Percentiles rank a stretch among this genome's conserved stretches.
Conservation (phyloP, 805 yeast species). For the Kodamaea nitidulidarum region DNA sequence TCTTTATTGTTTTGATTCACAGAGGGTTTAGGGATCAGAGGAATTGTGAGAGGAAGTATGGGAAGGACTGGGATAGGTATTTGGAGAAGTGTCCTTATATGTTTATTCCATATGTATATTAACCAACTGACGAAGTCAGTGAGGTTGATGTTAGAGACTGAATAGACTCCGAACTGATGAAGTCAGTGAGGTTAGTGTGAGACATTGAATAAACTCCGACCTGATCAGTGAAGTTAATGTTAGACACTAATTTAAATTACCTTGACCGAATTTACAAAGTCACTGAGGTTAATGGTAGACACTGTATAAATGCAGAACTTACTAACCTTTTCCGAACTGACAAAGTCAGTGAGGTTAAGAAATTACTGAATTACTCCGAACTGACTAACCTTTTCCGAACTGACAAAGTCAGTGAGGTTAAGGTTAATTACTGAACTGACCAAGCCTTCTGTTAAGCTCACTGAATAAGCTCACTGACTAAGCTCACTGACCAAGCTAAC, state of each 20-base stretch:
- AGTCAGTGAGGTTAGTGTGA: no score
- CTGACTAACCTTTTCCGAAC: no score
- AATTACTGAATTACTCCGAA: background rate
- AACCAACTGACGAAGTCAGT: background rate
- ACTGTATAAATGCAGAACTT: background rate
- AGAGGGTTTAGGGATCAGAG: slow-evolving; percentile 84
- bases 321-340: no score
- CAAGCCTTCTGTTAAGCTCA: no score
- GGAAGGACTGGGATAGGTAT: slow-evolving; percentile 90
- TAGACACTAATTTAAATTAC: no score
- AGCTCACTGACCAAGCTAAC: no score
- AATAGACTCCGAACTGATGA: no score
- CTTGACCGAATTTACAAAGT: background rate
- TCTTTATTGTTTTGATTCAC: slow-evolving; percentile 80
- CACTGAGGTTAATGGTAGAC: background rate
- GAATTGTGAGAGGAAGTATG: slow-evolving; percentile 84
- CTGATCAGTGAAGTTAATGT: no score
- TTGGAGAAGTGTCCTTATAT: slow-evolving; percentile 84
- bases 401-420: background rate
- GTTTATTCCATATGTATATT: slow-evolving; percentile 84
- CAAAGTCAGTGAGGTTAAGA: background rate
- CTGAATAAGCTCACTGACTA: no score
- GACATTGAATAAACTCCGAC: no score
- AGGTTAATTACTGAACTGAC: background rate
- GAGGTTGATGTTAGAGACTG: no score